A percentile compares a stretch with the other conserved stretches of the same genome.
Conservation (phyloP, 2,329 filamentous ascomycete genomes). For the Sporothrix brunneoviolacea region DNA sequence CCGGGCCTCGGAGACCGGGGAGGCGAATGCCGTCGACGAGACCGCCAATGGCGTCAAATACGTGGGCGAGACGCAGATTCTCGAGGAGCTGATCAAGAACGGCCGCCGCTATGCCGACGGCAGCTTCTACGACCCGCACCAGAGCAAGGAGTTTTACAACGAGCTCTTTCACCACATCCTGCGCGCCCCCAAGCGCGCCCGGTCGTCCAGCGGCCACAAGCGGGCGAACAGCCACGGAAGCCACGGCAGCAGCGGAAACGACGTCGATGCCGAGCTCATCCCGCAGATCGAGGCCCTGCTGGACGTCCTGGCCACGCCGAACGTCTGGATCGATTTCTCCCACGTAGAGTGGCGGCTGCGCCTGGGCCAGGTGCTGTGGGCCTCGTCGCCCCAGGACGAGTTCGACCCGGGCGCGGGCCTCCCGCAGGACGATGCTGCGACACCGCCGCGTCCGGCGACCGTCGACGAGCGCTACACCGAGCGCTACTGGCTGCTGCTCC, state of each 20-base stretch:
- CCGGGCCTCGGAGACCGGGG: not conserved
- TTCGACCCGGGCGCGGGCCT: slow-evolving; percentile 7
- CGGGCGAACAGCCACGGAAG: slow-evolving; percentile 29
- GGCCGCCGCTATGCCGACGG: slow-evolving; percentile 49
- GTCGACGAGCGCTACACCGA: slow-evolving; percentile 51
- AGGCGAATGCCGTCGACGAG: slow-evolving; percentile 4
- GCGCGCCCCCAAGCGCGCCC: slow-evolving; percentile 46
- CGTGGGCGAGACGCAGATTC: slow-evolving; percentile 49
- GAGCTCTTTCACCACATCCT: slow-evolving; percentile 56
- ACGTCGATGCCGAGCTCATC: slow-evolving; percentile 41
- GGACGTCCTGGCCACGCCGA: slow-evolving; percentile 56
- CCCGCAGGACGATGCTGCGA: slow-evolving; percentile 28
- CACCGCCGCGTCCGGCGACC: slow-evolving; percentile 44
- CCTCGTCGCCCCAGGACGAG: slow-evolving; percentile 17
- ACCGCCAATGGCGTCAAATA: slow-evolving; percentile 41
- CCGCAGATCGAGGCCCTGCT: slow-evolving; percentile 65
- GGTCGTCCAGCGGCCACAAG: slow-evolving; percentile 46
- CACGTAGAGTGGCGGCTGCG: slow-evolving; percentile 69
- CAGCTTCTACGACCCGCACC: slow-evolving; percentile 41
- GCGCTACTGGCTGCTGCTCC: slow-evolving; percentile 60
- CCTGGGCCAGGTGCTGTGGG: slow-evolving; percentile 67
- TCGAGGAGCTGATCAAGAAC: slow-evolving; percentile 53
- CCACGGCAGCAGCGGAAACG: not conserved
- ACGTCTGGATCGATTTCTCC: slow-evolving; percentile 69
- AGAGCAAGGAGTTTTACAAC: slow-evolving; percentile 53